Conservation (phyloP, 257 asterid species). For the Pogostemon cablin region DNA sequence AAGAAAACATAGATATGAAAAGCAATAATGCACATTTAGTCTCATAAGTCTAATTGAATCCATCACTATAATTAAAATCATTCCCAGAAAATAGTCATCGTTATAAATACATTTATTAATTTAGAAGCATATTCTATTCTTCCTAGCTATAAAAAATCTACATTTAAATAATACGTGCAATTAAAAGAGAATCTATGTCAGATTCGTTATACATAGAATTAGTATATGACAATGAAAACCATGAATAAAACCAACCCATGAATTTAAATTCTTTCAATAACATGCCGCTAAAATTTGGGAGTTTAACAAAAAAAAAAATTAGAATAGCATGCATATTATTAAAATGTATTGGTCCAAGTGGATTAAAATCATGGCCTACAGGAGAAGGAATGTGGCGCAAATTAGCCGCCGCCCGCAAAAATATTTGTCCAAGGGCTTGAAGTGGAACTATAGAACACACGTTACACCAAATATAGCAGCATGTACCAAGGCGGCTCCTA, state of each 20-base stretch:
- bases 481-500: slow-evolving; percentile 25
- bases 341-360: neutral
- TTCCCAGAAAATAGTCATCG: neutral
- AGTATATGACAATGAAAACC: neutral
- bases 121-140: neutral
- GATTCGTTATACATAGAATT: neutral
- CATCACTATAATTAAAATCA: neutral
- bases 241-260: slow-evolving; percentile 10
- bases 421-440: neutral
- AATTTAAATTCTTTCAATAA: neutral
- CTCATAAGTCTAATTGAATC: slow-evolving; percentile 16
- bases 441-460: neutral
- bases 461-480: neutral
- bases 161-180: neutral
- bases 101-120: neutral
- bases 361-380: neutral
- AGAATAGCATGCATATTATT: neutral
- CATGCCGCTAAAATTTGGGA: neutral
- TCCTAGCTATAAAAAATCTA: neutral
- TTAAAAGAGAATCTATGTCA: neutral
- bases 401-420: neutral
- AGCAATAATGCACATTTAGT: neutral
- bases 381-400: neutral
- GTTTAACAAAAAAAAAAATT: neutral
- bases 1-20: slow-evolving; percentile 11